These are phyloP conservation scores for Calycina herbarum DNA, from an alignment of 2,329 filamentous ascomycete genomes.

Conservation along the genomic window DNA sequence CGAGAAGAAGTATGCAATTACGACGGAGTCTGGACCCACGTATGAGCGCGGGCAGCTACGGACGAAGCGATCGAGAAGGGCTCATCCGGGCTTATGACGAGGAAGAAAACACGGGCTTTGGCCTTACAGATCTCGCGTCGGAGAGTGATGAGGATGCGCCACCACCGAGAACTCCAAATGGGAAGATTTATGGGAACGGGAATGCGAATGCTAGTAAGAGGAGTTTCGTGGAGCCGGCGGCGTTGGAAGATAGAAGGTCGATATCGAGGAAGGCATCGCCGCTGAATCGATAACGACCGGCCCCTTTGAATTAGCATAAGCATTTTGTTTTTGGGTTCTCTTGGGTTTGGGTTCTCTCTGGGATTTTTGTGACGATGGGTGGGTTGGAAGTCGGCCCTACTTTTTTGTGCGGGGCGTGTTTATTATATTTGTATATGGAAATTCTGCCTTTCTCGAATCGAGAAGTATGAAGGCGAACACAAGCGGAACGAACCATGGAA, in stretches of 20 bases:
- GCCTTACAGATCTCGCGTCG: constrained; percentile 75
- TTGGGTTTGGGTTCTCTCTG: background rate
- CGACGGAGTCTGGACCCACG: constrained; percentile 68
- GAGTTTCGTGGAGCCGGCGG: constrained; percentile 33
- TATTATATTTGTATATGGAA: constrained; percentile 30
- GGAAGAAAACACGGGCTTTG: constrained; percentile 72
- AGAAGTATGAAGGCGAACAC: background rate
- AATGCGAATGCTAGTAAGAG: constrained; percentile 36
- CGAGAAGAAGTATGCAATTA: constrained; percentile 89
- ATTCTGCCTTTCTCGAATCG: too few species aligned
- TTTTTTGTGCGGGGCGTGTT: background rate
- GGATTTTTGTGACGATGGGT: background rate
- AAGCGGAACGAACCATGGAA: constrained; percentile 22
- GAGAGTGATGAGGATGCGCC: constrained; percentile 66
- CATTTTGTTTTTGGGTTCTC: background rate
- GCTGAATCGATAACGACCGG: constrained; percentile 25
- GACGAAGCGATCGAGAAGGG: constrained; percentile 68
- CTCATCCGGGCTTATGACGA: constrained; percentile 89
- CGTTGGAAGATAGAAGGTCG: constrained; percentile 19
- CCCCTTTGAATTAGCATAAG: background rate
- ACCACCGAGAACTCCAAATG: constrained; percentile 26
- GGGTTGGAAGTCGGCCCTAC: too few species aligned
- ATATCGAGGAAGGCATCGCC: constrained; percentile 26
- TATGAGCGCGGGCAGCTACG: constrained; percentile 61
- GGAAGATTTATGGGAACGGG: constrained; percentile 31